Conservation (phyloP, 495 filamentous ascomycete genomes). For the Usnea hakonensis region DNA sequence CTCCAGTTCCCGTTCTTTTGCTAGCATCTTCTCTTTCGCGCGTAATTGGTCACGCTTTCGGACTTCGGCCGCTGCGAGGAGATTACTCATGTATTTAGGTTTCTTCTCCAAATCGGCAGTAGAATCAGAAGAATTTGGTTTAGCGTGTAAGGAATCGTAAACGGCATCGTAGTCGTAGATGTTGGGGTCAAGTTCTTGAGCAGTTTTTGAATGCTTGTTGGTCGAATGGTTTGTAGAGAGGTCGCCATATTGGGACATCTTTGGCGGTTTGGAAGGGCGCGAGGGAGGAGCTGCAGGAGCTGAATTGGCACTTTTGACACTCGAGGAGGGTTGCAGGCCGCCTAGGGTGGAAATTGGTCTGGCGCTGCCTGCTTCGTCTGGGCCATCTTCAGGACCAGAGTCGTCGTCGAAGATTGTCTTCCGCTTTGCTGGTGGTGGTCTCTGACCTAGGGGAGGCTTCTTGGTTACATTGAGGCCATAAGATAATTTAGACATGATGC, state of each 20-base stretch:
- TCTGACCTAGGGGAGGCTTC: slow-evolving; percentile 26
- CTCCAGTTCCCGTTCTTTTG: slow-evolving; percentile 82
- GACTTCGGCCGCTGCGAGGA: slow-evolving; percentile 73
- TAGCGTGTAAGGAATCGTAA: slow-evolving; percentile 45
- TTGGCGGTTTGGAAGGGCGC: slow-evolving; percentile 14
- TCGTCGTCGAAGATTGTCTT: slow-evolving; percentile 43
- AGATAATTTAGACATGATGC: slow-evolving; percentile 40
- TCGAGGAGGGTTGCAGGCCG: slow-evolving; percentile 27
- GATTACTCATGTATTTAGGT: slow-evolving; percentile 76
- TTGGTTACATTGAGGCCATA: slow-evolving; percentile 53
- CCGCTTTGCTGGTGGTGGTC: slow-evolving; percentile 40
- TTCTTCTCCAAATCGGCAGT: slow-evolving; percentile 22
- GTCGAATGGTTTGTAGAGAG: slow-evolving; percentile 44
- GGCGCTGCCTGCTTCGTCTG: slow-evolving; percentile 33
- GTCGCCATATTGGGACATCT: slow-evolving; percentile 37
- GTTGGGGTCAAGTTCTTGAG: slow-evolving; percentile 42
- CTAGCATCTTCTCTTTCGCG: slow-evolving; percentile 78
- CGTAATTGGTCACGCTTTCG: slow-evolving; percentile 84
- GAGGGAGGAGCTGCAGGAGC: slow-evolving; percentile 1
- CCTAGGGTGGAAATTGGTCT: slow-evolving; percentile 37
- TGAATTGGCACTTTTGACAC: slow-evolving; percentile 18
- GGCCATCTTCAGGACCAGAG: slow-evolving; percentile 41
- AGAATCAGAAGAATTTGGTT: slow-evolving; percentile 27
- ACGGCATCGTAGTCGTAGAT: slow-evolving; percentile 53
- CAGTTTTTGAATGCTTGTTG: slow-evolving; percentile 40